Conservation (phyloP, 2,329 filamentous ascomycete species). For the Pestalotiopsis sp. region DNA sequence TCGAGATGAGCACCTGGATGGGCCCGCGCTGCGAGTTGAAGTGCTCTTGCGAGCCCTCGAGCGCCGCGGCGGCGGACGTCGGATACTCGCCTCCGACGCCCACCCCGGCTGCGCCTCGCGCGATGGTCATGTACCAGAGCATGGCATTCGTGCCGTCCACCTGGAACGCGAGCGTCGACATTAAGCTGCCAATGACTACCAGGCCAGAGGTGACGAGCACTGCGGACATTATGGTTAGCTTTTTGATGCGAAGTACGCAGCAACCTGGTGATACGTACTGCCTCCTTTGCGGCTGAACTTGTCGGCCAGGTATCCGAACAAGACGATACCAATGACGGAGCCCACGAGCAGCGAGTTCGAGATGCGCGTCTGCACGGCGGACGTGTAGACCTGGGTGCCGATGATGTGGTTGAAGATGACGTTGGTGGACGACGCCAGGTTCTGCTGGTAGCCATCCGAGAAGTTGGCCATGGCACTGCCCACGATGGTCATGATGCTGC, state of each 20-base stretch:
- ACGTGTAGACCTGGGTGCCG: slow-evolving; percentile 29
- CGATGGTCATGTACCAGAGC: slow-evolving; percentile 39
- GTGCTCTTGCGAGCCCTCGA: slow-evolving; percentile 35
- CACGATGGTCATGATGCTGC: slow-evolving; percentile 10
- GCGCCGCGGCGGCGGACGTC: slow-evolving; percentile 36
- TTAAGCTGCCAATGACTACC: slow-evolving; percentile 32
- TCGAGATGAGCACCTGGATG: slow-evolving; percentile 36
- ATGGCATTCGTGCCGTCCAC: slow-evolving; percentile 31
- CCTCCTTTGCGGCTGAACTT: slow-evolving; percentile 34
- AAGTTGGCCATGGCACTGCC: slow-evolving; percentile 27
- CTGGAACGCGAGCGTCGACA: slow-evolving; percentile 39
- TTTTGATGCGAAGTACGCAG: not conserved
- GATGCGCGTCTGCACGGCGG: slow-evolving; percentile 30
- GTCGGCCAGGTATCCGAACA: slow-evolving; percentile 33
- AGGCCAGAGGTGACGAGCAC: slow-evolving; percentile 32
- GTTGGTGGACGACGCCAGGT: slow-evolving; percentile 33
- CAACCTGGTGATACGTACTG: not conserved
- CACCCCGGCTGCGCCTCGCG: slow-evolving; percentile 37
- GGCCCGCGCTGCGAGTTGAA: slow-evolving; percentile 28
- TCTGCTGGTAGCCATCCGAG: slow-evolving; percentile 35
- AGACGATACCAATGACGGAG: slow-evolving; percentile 33
- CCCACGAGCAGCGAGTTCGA: slow-evolving; percentile 35
- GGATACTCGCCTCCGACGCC: slow-evolving; percentile 41
- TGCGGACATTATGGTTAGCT: not conserved
- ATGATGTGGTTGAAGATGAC: slow-evolving; percentile 33